Percentiles rank a stretch among this genome's conserved stretches.
Conservation (phyloP, 1,284 basidiomycete genomes). For the Chalciporus sp. region DNA sequence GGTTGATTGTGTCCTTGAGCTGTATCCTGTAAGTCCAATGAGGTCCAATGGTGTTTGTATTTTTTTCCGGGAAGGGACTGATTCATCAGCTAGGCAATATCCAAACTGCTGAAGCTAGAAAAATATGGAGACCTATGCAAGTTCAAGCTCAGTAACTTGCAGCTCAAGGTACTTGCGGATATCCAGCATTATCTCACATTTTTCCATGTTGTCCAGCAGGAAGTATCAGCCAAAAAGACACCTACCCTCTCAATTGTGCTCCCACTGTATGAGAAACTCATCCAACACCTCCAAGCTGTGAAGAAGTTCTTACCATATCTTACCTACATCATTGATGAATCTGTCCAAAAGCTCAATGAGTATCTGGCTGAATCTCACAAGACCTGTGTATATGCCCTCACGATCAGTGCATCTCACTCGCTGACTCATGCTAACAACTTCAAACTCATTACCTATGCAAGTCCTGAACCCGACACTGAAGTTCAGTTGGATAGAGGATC, state of each 20-base stretch:
- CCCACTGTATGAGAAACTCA: too few species aligned
- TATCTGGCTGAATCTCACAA: conserved; percentile 16
- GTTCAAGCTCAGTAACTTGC: not conserved
- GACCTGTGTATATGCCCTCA: conserved; percentile 35
- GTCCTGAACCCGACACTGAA: conserved; percentile 31
- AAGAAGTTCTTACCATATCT: not conserved
- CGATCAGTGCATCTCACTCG: conserved; percentile 32
- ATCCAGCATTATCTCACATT: not conserved
- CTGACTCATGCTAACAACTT: not conserved
- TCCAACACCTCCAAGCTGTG: too few species aligned
- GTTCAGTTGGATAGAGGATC: conserved; percentile 21
- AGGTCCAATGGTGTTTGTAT: too few species aligned
- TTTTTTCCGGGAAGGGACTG: not conserved
- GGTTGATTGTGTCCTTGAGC: too few species aligned
- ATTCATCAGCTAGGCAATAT: not conserved
- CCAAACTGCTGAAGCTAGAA: not conserved
- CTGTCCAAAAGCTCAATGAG: conserved; percentile 16
- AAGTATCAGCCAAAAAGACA: not conserved
- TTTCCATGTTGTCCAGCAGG: not conserved
- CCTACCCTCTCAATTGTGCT: too few species aligned
- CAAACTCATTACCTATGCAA: conserved; percentile 10
- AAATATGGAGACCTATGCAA: not conserved
- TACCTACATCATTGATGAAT: conserved; percentile 28
- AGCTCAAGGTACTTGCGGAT: not conserved
- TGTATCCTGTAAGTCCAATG: too few species aligned